Evolutionary conservation across 1,284 basidiomycete genomes (phyloP).

Genomic region (Microbotryomycetes sp.): DNA sequence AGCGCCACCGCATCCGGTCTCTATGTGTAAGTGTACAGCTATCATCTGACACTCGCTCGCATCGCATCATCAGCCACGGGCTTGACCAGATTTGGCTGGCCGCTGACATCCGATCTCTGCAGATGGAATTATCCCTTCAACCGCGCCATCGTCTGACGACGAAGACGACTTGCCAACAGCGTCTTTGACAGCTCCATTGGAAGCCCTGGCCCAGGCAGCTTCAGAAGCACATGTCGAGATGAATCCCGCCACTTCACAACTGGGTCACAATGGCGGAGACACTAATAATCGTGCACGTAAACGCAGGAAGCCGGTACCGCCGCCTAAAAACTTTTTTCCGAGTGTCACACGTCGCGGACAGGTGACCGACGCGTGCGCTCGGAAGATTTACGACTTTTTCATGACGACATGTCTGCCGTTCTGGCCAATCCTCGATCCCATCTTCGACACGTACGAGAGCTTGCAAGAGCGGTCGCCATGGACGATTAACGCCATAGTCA

Average conservation of each 20-base stretch:
- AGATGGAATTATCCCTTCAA: slow-evolving; percentile 10
- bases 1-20: slow-evolving; percentile 16
- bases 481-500: slow-evolving; percentile 10
- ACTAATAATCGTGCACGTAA: neutral
- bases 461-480: slow-evolving; percentile 12
- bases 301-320: slow-evolving; percentile 1
- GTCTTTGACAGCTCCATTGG: slow-evolving; percentile 14
- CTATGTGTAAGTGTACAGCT: neutral
- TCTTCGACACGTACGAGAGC: slow-evolving; percentile 6
- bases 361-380: neutral
- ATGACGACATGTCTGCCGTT: slow-evolving; percentile 8
- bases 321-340: slow-evolving; percentile 16
- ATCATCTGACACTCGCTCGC: neutral
- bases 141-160: slow-evolving; percentile 8
- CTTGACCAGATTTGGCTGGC: too few species aligned
- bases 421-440: slow-evolving; percentile 15
- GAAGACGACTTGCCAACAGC: slow-evolving; percentile 8
- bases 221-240: slow-evolving; percentile 4
- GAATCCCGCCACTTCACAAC: neutral
- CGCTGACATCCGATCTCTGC: neutral
- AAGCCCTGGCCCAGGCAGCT: slow-evolving; percentile 16
- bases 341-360: slow-evolving; percentile 9
- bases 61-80: too few species aligned
- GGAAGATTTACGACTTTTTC: slow-evolving; percentile 6
- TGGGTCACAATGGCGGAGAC: neutral